Evolutionary conservation across 1,139 yeast species (phyloP).

Genomic region (Candida frijolesensis): DNA sequence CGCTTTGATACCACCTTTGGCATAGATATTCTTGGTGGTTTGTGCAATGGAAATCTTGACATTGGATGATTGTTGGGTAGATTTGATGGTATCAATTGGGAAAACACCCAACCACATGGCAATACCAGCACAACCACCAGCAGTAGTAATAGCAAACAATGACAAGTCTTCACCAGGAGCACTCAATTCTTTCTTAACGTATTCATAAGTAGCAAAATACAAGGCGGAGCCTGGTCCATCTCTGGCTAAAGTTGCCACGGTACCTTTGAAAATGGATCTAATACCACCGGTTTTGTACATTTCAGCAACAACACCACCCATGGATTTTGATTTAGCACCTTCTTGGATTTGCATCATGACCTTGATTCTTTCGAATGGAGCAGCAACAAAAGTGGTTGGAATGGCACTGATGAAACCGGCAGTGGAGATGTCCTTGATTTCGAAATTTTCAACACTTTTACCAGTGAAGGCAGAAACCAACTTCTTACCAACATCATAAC

Average conservation of each 20-base stretch:
- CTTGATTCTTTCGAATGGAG: constrained; percentile 95
- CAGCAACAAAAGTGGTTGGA: constrained; percentile 93
- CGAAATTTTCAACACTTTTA: constrained; percentile 44
- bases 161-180: constrained; percentile 60
- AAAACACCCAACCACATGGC: constrained; percentile 96
- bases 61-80: constrained; percentile 74
- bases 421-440: constrained; percentile 73
- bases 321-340: constrained; percentile 51
- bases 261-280: constrained; percentile 84
- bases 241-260: constrained; percentile 88
- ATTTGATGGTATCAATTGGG: constrained; percentile 95
- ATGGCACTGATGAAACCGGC: constrained; percentile 97
- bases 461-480: constrained; percentile 55
- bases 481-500: constrained; percentile 90
- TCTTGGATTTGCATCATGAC: constrained; percentile 85
- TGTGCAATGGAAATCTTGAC: constrained; percentile 59
- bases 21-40: constrained; percentile 65
- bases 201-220: constrained; percentile 93
- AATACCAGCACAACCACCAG: constrained; percentile 96
- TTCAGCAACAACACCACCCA: constrained; percentile 65
- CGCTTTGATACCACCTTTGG: constrained; percentile 81
- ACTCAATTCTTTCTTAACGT: constrained; percentile 65
- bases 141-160: constrained; percentile 74
- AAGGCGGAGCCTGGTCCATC: constrained; percentile 99
- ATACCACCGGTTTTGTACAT: constrained; percentile 83